Evolutionary conservation across 179 eudicot genomes (phyloP), one percentile per base, ranked within the genome.

Genomic region (Vitellaria paradoxa): DNA sequence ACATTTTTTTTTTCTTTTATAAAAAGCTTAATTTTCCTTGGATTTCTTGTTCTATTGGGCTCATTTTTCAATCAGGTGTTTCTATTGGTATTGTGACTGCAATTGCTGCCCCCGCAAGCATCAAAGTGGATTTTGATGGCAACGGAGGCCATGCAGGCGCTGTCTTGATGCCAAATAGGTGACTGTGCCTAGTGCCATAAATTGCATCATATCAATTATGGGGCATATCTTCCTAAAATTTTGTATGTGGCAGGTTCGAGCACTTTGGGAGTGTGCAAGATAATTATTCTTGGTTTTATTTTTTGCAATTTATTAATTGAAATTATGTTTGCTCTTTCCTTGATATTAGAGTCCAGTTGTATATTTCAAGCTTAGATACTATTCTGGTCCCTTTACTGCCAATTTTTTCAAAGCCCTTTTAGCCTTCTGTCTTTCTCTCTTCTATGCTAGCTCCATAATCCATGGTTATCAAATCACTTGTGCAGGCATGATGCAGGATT

Each of bases 51-150:
- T 72, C 75, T 40, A 37, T 59, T 64, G 13, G 13, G 20, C 65
- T 37, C 60, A 1, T 72, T 56, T 66, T 26, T 20, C 20, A 45
- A 47, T 74, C 84, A 95, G 99, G 88, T 30, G 84, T 85, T 83
- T 85, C 94, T 60, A 89, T 96, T 66, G 99, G 99, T 76, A 81
- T 96, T 76, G 99, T 95, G 77, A 93, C 99, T 55, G 99, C 99
- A 65, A 96, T 96, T 81, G 99, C 99, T 83, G 99, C 99, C 79
- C 99, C 99, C n/a, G 99, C 99, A 70, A 96, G 98, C 84, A 86
- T 91, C 76, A 96, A 93, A 88, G 98, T 95, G 59, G 97, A 87
- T 65, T 95, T 95, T 84, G 97, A 90, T 85, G 99, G 99, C 81
- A 91, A 85, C 72, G 99, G 99, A 65, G 99, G 99, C 79, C 99